Evolutionary conservation across 1,284 basidiomycete genomes (phyloP), one percentile per base, ranked within the genome.

Genomic region (Ceratobasidium papillatum): DNA sequence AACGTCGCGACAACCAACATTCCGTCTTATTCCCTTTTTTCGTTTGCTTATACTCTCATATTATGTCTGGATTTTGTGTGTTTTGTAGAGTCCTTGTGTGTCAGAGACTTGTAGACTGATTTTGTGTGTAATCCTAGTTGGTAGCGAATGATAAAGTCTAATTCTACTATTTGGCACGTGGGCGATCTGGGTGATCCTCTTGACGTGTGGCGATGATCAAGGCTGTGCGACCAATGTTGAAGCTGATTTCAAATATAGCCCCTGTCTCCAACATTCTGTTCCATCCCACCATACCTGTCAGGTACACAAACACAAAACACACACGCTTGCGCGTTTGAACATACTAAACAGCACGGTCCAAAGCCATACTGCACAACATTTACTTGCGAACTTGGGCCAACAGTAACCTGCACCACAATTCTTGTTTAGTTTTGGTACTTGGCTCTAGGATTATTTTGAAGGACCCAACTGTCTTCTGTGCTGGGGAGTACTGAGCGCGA

Each of bases 171-270:
- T 69, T 54, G 25, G 25, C 68, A 61, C 56, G 68, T 72, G 68
- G 45, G 19, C 19, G 61, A 27, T 58, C n/a, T n/a, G 27, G 65
- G 19, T 45, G 66, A 58, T 58, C 56, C 11, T 17, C 38, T 14
- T 59, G 66, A 45, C 41, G 19, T 45, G 68, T 72, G 68, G 68
- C 68, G 56, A 25, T 72, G 68, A 27, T 30, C 49, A 11, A 38
- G 66, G 51, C 51, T 38, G 17, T 69, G 36, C 25, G n/a, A 30
- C 1, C 32, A 49, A 58, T 69, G 66, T 69, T 69, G 38, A 43
- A 69, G 52, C 17, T 12, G 8, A 58, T 58, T 58, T 34, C 32
- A 58, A 58, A 58, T 58, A 12, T 36, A 58, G 56, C 66, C 66
- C 66, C 66, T 69, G 66, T 69, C 66, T 58, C 17, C 36, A 38